Base-by-base conservation (phyloP, 108 stramenopile species). In the Cyclotella atomus region DNA sequence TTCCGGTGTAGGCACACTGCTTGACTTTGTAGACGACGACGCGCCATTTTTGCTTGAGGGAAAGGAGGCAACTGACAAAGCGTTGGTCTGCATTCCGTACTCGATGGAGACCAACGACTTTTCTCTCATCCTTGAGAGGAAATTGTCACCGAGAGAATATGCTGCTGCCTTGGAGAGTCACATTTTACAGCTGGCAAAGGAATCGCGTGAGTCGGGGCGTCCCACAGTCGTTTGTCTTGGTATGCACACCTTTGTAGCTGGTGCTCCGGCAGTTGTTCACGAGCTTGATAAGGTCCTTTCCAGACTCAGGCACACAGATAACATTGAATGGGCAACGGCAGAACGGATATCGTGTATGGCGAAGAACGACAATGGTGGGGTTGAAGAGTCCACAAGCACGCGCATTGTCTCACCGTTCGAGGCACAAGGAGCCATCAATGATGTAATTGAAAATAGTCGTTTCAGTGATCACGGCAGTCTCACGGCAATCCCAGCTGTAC, bases 81-180 rank as follows among this genome's bases (percentile, higher is more conserved):
- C 67, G 17, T 14, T 77, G 20, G 56, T 77, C 3, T 77, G 76
- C 38, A 24, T 77, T 16, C 76, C 76, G 30, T 77, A 77, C 30
- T 70, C 68, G 0, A 69, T 77, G 68, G 76, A 77, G 34, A 64
- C 61, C 21, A 77, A 77, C 24, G 76, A 77, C 43, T 77, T 77
- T 29, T 64, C 76, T 35, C 76, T 77, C 0, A 57, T 77, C 33
- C 68, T 77, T 25, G 54, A 59, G 12, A 52, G 67, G 32, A n/a
- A 77, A 23, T 36, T 63, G 7, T 68, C 59, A 23, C 67, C 50
- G 17, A 21, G 62, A 23, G 60, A 77, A 25, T 77, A 77, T 46
- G 76, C 76, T 21, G 12, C 36, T 27, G 68, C 76, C 43, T 17
- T 77, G 36, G 76, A 69, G 67, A 69, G 68, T 56, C 68, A 69